A percentile compares a stretch with the other conserved stretches of the same genome.
phyloP scores from a whole-genome alignment of 2,329 filamentous ascomycete species.

The Penicillium sp. region DNA sequence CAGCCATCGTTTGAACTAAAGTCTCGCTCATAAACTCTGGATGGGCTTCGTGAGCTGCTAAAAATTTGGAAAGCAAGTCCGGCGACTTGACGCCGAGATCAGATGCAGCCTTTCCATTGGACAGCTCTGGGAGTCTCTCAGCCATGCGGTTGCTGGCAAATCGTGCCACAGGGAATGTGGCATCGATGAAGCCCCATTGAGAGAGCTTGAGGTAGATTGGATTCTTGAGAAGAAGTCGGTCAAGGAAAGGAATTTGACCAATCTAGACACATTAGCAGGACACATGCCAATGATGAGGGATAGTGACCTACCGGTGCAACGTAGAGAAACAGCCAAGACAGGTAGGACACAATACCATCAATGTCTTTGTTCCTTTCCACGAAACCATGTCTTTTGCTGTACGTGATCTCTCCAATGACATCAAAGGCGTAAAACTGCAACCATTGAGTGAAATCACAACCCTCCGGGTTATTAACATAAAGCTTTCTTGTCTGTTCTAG shows the following conservation, averaged over 20 bases:
- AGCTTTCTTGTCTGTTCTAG: slow-evolving; percentile 63
- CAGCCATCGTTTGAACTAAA: slow-evolving; percentile 35
- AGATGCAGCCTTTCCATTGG: slow-evolving; percentile 6
- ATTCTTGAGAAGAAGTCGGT: slow-evolving; percentile 73
- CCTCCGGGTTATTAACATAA: slow-evolving; percentile 45
- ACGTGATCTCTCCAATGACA: slow-evolving; percentile 79
- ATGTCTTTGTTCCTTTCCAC: slow-evolving; percentile 75
- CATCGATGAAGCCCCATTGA: slow-evolving; percentile 30
- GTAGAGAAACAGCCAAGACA: slow-evolving; percentile 39
- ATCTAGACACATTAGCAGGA: slow-evolving; percentile 38
- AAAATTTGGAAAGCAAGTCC: slow-evolving; percentile 34
- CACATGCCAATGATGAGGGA: slow-evolving; percentile 14
- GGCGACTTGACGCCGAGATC: slow-evolving; percentile 13
- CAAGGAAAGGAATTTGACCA: slow-evolving; percentile 74
- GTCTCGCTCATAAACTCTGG: slow-evolving; percentile 36
- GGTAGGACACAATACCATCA: slow-evolving; percentile 70
- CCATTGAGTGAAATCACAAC: slow-evolving; percentile 54
- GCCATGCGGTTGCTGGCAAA: slow-evolving; percentile 30
- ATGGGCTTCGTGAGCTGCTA: slow-evolving; percentile 30
- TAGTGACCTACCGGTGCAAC: slow-evolving; percentile 18
- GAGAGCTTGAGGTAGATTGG: slow-evolving; percentile 53
- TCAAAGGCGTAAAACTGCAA: slow-evolving; percentile 82
- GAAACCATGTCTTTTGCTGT: slow-evolving; percentile 75
- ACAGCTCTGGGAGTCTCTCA: slow-evolving; percentile 23
- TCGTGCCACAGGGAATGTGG: slow-evolving; percentile 29